phyloP scores from a whole-genome alignment of 768 basidiomycete species.

The Boletus sensibilis region DNA sequence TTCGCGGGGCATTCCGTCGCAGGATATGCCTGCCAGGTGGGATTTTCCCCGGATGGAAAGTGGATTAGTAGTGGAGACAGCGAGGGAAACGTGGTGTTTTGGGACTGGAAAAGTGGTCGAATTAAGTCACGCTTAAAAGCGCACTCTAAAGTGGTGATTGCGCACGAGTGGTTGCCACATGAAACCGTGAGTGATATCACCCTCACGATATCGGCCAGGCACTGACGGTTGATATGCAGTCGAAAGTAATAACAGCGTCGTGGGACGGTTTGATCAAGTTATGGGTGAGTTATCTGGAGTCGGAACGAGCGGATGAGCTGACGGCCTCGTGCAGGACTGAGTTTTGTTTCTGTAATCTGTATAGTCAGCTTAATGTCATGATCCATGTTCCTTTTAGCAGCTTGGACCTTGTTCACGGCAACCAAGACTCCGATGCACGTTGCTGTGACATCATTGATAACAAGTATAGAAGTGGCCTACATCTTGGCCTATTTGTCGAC shows the following conservation, averaged over 20 bases:
- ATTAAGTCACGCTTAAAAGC: slow-evolving; percentile 89
- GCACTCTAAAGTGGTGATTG: slow-evolving; percentile 95
- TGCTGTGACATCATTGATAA: slow-evolving; percentile 3
- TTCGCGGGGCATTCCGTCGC: slow-evolving; percentile 97
- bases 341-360: slow-evolving; percentile 4
- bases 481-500: no score
- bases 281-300: slow-evolving; percentile 64
- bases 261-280: slow-evolving; percentile 99
- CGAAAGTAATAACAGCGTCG: slow-evolving; percentile 93
- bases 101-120: slow-evolving; percentile 99
- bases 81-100: slow-evolving; percentile 93
- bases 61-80: slow-evolving; percentile 98
- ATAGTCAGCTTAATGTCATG: slow-evolving; percentile 8
- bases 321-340: slow-evolving; percentile 32
- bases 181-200: slow-evolving; percentile 70
- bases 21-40: slow-evolving; percentile 95
- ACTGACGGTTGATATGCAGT: slow-evolving; percentile 48
- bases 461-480: neutral
- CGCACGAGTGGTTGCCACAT: slow-evolving; percentile 97
- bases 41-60: slow-evolving; percentile 97
- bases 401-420: no score
- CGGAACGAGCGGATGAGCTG: neutral
- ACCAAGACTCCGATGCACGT: neutral
- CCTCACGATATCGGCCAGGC: neutral
- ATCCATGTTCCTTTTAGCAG: neutral